Evolutionary conservation across 1,139 yeast species (phyloP), one percentile per base, ranked within the genome.

Genomic region (Pneumocystis sp.): DNA sequence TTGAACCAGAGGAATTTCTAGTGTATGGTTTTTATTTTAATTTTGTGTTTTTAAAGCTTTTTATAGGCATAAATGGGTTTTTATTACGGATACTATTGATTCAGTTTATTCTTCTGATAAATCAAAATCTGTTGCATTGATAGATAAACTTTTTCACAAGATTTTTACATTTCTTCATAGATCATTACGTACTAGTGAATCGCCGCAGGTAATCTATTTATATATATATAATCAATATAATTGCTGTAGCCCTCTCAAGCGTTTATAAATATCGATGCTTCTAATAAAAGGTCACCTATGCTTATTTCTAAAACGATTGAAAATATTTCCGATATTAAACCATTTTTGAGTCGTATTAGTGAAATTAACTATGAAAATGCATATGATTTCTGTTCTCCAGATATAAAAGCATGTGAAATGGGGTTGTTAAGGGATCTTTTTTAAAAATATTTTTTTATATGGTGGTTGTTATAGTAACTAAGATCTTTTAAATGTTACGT

Each of bases 1-100:
- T 89, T 64, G 82, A 85, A 59, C 80, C 80, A 64, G 97, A 90
- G 72, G 96, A 89, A 65, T 91, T 93, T 74, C 86, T 85, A 71
- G 75, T 87, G 70, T 80, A 68, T 63, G 74, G 67, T 19, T 37
- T 56, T 61, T 50, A 10, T 50, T 57, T 50, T 5, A 35, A 40
- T 44, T 25, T 63, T 40, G 12, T n/a, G 17, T 29, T 61, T 21
- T 12, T 56, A 31, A 25, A 34, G 25, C 8, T 59, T 17, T 40
- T 5, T 65, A 50, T 57, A 70, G 71, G 25, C 73, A 83, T 70
- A 93, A 89, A 71, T 93, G 97, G 97, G 77, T 91, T 0, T 93
- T 89, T 74, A 82, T 91, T 17, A 81, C 86, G 44, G 88, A 87
- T 70, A 84, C 83, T 34, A 81, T 86, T 56, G 90, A 86, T 69